Conservation (phyloP, 1,284 basidiomycete species). For the Somion occarium region DNA sequence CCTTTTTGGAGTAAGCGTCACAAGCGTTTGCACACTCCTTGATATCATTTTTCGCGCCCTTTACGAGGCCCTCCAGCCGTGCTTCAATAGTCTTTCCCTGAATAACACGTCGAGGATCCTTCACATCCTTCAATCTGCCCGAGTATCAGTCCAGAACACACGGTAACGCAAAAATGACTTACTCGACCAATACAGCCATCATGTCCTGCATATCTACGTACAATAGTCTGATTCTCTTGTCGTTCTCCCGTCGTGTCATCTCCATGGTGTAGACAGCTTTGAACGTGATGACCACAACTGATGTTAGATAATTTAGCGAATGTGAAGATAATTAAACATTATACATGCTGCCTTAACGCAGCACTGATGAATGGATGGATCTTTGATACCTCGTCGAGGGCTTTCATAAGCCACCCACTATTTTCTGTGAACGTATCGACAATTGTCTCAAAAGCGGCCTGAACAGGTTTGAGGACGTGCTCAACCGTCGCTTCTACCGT, state of each 20-base stretch:
- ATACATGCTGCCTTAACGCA: too few relatives aligned
- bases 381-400: too few relatives aligned
- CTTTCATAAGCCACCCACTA: too few relatives aligned
- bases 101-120: constrained; percentile 7
- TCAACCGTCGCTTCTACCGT: too few relatives aligned
- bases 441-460: too few relatives aligned
- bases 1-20: constrained; percentile 28
- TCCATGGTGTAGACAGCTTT: constrained; percentile 37
- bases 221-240: constrained; percentile 36
- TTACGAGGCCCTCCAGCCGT: constrained; percentile 17
- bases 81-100: background rate
- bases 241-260: constrained; percentile 36
- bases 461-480: too few relatives aligned
- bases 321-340: too few relatives aligned
- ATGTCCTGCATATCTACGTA: constrained; percentile 41
- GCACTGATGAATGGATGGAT: too few relatives aligned
- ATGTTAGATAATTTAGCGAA: too few relatives aligned
- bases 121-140: constrained; percentile 15
- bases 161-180: background rate
- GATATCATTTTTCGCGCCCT: constrained; percentile 24
- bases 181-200: constrained; percentile 39
- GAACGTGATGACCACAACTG: constrained; percentile 41
- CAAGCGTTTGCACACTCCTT: constrained; percentile 27
- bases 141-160: background rate
- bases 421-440: too few relatives aligned